Conservation (phyloP, 2,329 filamentous ascomycete species). For the Aspergillus cejpii region DNA sequence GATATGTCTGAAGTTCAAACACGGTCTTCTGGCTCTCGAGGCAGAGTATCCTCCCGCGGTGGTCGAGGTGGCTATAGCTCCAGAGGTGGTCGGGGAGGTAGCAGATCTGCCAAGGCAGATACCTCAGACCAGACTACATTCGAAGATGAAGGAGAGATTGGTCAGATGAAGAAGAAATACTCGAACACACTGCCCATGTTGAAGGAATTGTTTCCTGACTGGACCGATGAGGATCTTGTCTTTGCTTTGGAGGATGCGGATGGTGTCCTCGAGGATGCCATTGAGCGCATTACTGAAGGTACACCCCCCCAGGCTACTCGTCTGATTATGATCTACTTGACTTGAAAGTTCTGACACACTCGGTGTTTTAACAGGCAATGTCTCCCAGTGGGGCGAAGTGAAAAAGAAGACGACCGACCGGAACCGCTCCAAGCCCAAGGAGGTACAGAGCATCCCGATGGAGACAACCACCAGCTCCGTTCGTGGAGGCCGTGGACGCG, state of each 20-base stretch:
- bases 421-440: slow-evolving; percentile 43
- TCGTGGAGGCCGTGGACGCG: slow-evolving; percentile 43
- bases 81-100: slow-evolving; percentile 63
- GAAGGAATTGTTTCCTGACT: slow-evolving; percentile 89
- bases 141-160: slow-evolving; percentile 82
- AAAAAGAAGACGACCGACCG: slow-evolving; percentile 47
- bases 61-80: slow-evolving; percentile 68
- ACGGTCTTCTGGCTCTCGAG: slow-evolving; percentile 73
- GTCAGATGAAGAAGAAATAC: slow-evolving; percentile 86
- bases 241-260: slow-evolving; percentile 77
- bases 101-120: slow-evolving; percentile 66
- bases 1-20: slow-evolving; percentile 92
- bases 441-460: slow-evolving; percentile 30
- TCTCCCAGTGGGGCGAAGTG: slow-evolving; percentile 49
- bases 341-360: slow-evolving; percentile 7
- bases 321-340: slow-evolving; percentile 7
- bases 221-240: slow-evolving; percentile 91
- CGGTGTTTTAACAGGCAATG: slow-evolving; percentile 36
- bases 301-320: background rate
- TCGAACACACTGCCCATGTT: slow-evolving; percentile 70
- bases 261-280: slow-evolving; percentile 44
- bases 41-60: slow-evolving; percentile 83
- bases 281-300: slow-evolving; percentile 49
- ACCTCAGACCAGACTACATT: slow-evolving; percentile 58
- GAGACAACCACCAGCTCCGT: slow-evolving; percentile 31